These are phyloP conservation scores for Paramyrothecium sp. DNA, from an alignment of 2,329 filamentous ascomycete species.

Conservation along the genomic window DNA sequence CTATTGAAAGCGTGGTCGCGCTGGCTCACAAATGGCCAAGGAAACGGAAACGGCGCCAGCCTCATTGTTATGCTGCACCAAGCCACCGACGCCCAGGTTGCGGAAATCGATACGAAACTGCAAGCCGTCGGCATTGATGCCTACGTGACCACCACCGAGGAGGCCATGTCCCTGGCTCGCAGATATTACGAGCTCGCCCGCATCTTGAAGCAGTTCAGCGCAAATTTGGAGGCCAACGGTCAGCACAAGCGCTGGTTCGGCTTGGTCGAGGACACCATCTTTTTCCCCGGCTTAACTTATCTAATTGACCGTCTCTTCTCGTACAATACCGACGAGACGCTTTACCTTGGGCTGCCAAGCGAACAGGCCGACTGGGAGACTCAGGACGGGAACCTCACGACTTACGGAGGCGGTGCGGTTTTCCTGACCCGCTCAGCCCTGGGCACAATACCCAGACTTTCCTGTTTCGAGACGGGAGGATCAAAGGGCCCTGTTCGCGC, in stretches of 20 bases:
- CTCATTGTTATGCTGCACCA: constrained; percentile 40
- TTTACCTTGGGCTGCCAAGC: constrained; percentile 43
- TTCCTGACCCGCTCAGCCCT: constrained; percentile 37
- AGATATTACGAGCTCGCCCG: constrained; percentile 37
- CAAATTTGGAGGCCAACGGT: constrained; percentile 30
- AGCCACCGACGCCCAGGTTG: constrained; percentile 29
- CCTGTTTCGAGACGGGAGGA: constrained; percentile 30
- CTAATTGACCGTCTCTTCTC: constrained; percentile 35
- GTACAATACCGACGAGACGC: constrained; percentile 27
- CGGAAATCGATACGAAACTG: constrained; percentile 27
- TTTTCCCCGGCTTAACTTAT: constrained; percentile 39
- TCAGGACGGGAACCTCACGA: constrained; percentile 33
- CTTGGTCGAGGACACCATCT: constrained; percentile 45
- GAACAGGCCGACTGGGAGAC: constrained; percentile 41
- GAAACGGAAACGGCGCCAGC: constrained; percentile 40
- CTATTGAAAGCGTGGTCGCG: constrained; percentile 41
- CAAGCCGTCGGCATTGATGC: constrained; percentile 36
- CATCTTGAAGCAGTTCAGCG: constrained; percentile 28
- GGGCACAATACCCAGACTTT: constrained; percentile 28
- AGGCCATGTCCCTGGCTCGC: constrained; percentile 26
- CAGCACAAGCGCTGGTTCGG: constrained; percentile 39
- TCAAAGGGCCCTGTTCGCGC: constrained; percentile 12
- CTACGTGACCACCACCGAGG: constrained; percentile 28
- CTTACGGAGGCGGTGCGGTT: constrained; percentile 43
- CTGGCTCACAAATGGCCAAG: constrained; percentile 42